Percentiles rank a stretch among this genome's conserved stretches.
Conservation (phyloP, 352 stramenopile species). For the Pythium folliculosum region DNA sequence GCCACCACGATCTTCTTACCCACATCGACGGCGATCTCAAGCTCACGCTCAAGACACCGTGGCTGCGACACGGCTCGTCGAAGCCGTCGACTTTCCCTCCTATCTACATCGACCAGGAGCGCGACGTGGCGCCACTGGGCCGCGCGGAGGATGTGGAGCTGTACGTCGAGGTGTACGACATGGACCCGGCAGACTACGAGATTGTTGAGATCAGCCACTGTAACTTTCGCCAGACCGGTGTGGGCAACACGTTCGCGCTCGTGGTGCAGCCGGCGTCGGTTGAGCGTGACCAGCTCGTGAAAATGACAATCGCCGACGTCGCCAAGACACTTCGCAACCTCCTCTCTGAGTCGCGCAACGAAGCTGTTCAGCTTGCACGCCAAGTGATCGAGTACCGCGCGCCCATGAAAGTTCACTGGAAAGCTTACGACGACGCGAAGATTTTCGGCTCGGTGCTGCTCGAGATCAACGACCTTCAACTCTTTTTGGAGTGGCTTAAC, state of each 20-base stretch:
- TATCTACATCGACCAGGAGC: neutral
- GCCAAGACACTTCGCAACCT: neutral
- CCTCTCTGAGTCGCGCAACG: neutral
- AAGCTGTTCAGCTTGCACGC: neutral
- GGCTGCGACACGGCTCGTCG: neutral
- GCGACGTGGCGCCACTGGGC: neutral
- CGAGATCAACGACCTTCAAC: neutral
- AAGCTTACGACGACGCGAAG: neutral
- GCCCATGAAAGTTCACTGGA: neutral
- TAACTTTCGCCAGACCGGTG: neutral
- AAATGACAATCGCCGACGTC: neutral
- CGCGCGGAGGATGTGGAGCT: neutral
- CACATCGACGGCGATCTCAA: neutral
- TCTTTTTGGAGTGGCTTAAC: neutral
- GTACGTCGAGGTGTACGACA: neutral
- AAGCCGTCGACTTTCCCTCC: neutral
- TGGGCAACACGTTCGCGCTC: neutral
- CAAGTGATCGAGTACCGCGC: neutral
- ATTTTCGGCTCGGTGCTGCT: neutral
- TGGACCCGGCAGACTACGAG: neutral
- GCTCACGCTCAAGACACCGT: neutral
- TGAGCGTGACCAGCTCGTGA: neutral
- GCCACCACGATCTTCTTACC: neutral
- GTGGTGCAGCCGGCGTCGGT: neutral
- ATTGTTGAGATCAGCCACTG: neutral